These are phyloP conservation scores for Aegilops sharonensis DNA, from an alignment of 176 grass and related monocot species.

Conservation along the genomic window DNA sequence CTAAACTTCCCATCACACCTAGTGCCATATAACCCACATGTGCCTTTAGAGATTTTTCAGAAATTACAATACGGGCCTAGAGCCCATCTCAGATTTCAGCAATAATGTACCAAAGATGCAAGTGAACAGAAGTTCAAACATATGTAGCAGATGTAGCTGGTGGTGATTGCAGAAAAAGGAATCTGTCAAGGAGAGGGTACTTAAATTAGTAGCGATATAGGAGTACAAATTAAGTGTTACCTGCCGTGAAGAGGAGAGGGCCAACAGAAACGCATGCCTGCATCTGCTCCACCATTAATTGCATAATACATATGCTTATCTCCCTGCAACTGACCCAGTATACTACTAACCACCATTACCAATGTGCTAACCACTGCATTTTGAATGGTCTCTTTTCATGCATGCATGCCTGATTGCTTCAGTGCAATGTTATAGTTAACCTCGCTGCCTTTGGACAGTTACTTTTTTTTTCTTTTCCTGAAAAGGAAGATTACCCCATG, in stretches of 20 bases:
- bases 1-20: too few species aligned
- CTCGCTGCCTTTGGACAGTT: neutral
- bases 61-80: too few species aligned
- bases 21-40: too few species aligned
- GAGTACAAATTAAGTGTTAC: too few species aligned
- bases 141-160: constrained; percentile 27
- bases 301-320: constrained; percentile 23
- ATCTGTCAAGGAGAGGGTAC: neutral
- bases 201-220: too few species aligned
- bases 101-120: constrained; percentile 1
- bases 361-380: constrained; percentile 36
- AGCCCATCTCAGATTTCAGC: too few species aligned
- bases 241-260: neutral
- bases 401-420: neutral
- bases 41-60: too few species aligned
- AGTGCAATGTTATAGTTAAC: neutral
- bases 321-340: constrained; percentile 6
- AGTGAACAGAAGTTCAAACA: constrained; percentile 28
- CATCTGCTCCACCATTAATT: constrained; percentile 46
- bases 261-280: constrained; percentile 37
- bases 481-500: too few species aligned
- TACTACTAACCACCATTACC: constrained; percentile 38
- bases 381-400: neutral
- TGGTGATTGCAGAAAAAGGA: constrained; percentile 11
- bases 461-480: too few species aligned